phyloP scores from a whole-genome alignment of 257 asterid species.

The Nicotiana tabacum region DNA sequence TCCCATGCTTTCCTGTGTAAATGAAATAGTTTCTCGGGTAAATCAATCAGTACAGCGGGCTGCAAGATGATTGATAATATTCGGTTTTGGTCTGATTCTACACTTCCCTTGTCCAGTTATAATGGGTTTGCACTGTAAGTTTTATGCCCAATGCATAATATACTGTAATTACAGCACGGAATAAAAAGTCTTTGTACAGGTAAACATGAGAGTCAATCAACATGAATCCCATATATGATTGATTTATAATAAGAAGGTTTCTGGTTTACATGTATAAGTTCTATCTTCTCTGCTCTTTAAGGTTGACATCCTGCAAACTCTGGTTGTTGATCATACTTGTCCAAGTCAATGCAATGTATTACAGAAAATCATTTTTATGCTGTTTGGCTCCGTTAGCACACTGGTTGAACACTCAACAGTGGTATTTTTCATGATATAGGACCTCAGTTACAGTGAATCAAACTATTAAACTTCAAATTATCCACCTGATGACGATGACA shows the following conservation, averaged over 20 bases:
- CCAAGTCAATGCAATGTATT: neutral
- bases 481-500: neutral
- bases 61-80: neutral
- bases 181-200: constrained; percentile 1
- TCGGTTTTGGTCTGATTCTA: constrained; percentile 7
- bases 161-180: neutral
- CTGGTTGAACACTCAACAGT: neutral
- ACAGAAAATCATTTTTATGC: neutral
- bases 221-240: neutral
- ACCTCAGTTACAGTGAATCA: neutral
- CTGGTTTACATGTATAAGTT: neutral
- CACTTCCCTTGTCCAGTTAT: neutral
- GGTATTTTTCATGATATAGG: too few relatives aligned
- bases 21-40: neutral
- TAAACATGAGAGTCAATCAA: neutral
- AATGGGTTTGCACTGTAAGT: constrained; percentile 9
- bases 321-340: neutral
- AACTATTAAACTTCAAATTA: too few relatives aligned
- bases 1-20: neutral
- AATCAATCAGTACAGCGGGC: neutral
- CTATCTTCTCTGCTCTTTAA: neutral
- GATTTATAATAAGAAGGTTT: neutral
- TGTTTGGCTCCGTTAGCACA: neutral
- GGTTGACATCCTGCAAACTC: neutral
- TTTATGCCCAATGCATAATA: constrained; percentile 9